Evolutionary conservation across 805 yeast genomes (phyloP).

Genomic region (Saccharomycopsis sp.): DNA sequence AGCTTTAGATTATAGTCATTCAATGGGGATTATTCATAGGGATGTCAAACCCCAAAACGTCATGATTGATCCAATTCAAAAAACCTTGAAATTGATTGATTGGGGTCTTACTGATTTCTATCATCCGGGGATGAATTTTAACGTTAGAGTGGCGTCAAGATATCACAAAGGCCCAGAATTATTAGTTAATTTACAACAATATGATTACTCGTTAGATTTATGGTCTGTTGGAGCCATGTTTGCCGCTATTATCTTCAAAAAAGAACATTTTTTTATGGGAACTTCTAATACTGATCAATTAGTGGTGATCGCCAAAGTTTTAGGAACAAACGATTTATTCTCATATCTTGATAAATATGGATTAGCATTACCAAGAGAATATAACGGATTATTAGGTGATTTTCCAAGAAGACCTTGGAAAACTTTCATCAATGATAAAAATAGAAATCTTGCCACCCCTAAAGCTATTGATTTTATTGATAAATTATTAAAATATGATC

Average conservation of each 20-base stretch:
- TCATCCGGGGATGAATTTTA: conserved; percentile 80
- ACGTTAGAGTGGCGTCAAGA: conserved; percentile 88
- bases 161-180: conserved; percentile 92
- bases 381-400: conserved; percentile 57
- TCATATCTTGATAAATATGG: conserved; percentile 63
- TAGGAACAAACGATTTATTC: conserved; percentile 76
- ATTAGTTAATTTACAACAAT: conserved; percentile 73
- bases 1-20: conserved; percentile 84
- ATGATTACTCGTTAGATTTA: conserved; percentile 83
- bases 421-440: conserved; percentile 59
- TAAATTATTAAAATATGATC: conserved; percentile 72
- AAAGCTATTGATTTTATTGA: conserved; percentile 79
- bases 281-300: conserved; percentile 84
- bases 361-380: conserved; percentile 60
- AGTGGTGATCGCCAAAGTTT: conserved; percentile 76
- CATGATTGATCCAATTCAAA: conserved; percentile 78
- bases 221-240: conserved; percentile 94
- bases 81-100: conserved; percentile 70
- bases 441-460: conserved; percentile 54
- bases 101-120: conserved; percentile 96
- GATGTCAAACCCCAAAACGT: conserved; percentile 95
- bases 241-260: conserved; percentile 82
- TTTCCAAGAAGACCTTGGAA: conserved; percentile 84
- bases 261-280: conserved; percentile 90
- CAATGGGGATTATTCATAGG: conserved; percentile 93